Evolutionary conservation across 169 alveolate species (phyloP), one percentile per base, ranked within the genome.

Genomic region (Amoebophrya sp.): DNA sequence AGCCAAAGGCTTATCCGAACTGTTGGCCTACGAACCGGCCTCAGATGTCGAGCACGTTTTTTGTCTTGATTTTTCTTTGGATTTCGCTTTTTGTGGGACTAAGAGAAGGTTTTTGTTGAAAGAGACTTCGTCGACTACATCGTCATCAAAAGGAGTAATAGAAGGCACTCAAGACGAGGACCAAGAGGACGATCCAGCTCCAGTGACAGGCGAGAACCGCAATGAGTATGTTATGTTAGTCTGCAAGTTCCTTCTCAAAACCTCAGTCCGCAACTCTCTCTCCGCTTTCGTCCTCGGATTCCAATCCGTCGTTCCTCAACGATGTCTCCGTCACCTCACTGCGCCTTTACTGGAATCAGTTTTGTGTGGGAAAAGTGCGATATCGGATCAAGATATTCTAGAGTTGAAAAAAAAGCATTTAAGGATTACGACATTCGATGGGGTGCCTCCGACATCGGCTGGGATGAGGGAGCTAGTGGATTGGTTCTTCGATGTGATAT

Each of bases 121-220:
- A 65, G 83, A 6, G 1, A 47, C 6, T 47, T 18, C 6, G 65
- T 18, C 65, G 65, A 47, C 65, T n/a, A n/a, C n/a, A n/a, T n/a
- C n/a, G n/a, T n/a, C n/a, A n/a, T n/a, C n/a, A n/a, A n/a, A n/a
- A n/a, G n/a, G n/a, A n/a, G n/a, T n/a, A n/a, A n/a, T n/a, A n/a
- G n/a, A n/a, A n/a, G n/a, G n/a, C 65, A 47, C 65, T 47, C 65
- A 47, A 18, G 18, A 47, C 65, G 29, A 47, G 29, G 6, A 12
- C 65, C 18, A 47, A 6, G 29, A 47, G 29, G 18, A 12, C 65
- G 39, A 65, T 36, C 36, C 12, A 36, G 33, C 83, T 36, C 2
- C 83, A 1, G 83, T 65, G 33, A 65, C 83, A 26, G 83, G 83
- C 83, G 83, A 26, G 39, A 65, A 65, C 83, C 83, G 83, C 83